Conservation (phyloP, 768 basidiomycete genomes). For the Amanita phalloides region DNA sequence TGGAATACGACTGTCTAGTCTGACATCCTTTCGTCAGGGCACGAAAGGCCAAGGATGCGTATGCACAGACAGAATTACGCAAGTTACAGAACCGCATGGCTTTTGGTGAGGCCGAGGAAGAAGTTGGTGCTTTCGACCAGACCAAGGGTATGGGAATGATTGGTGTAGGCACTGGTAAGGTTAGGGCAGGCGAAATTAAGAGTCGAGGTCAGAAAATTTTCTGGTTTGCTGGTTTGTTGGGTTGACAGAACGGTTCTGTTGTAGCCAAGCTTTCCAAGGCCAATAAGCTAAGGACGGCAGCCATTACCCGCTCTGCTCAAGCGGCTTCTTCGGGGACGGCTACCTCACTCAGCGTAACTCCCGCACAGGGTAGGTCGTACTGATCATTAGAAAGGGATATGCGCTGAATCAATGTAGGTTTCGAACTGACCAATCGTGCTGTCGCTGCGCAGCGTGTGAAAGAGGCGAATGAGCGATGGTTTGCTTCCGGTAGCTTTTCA, state of each 20-base stretch:
- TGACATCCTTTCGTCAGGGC: slow-evolving; percentile 40
- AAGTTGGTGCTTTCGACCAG: slow-evolving; percentile 93
- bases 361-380: slow-evolving; percentile 68
- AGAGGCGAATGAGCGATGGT: slow-evolving; percentile 97
- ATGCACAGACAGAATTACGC: slow-evolving; percentile 91
- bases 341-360: slow-evolving; percentile 89
- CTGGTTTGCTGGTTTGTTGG: not conserved
- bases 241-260: not conserved
- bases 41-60: slow-evolving; percentile 96
- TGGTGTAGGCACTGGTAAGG: slow-evolving; percentile 76
- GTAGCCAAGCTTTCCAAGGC: slow-evolving; percentile 92
- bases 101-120: slow-evolving; percentile 93
- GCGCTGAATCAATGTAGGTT: slow-evolving; percentile 35
- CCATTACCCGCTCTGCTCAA: slow-evolving; percentile 69
- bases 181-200: slow-evolving; percentile 85
- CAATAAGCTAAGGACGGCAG: slow-evolving; percentile 83
- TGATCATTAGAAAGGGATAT: not conserved
- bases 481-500: slow-evolving; percentile 76
- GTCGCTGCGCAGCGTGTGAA: slow-evolving; percentile 79
- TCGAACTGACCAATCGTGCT: slow-evolving; percentile 92
- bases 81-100: slow-evolving; percentile 96
- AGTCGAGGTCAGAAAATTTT: slow-evolving; percentile 60
- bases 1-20: not conserved
- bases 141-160: slow-evolving; percentile 99
- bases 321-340: slow-evolving; percentile 68